phyloP scores from a whole-genome alignment of 306 rosid species.

The Morella rubra region DNA sequence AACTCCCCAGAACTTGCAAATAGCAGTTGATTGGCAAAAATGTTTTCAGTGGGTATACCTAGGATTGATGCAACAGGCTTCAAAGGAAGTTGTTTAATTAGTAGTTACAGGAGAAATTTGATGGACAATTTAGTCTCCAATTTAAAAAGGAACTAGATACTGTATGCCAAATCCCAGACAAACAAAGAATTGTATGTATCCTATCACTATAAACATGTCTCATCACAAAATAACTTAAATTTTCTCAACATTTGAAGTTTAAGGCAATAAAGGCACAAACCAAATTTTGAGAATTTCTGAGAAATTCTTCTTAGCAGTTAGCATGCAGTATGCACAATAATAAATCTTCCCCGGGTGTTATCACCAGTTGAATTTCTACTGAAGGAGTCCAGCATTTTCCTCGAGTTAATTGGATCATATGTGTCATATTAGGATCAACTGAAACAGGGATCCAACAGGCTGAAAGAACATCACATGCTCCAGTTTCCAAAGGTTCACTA shows the following conservation, averaged over 20 bases:
- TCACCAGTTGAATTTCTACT: neutral
- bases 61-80: conserved; percentile 90
- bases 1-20: conserved; percentile 85
- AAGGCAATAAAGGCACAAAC: neutral
- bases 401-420: neutral
- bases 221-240: neutral
- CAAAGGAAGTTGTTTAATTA: conserved; percentile 37
- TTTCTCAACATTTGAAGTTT: conserved; percentile 17
- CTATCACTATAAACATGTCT: conserved; percentile 14
- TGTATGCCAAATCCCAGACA: conserved; percentile 2
- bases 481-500: neutral
- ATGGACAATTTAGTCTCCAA: conserved; percentile 19
- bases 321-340: conserved; percentile 4
- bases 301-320: neutral
- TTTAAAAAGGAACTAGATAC: neutral
- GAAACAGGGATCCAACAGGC: neutral
- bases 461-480: neutral
- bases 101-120: conserved; percentile 19
- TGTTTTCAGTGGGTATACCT: conserved; percentile 63
- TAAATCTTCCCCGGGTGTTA: neutral
- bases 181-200: conserved; percentile 18
- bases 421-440: neutral
- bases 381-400: neutral
- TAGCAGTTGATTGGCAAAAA: conserved; percentile 84
- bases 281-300: neutral